These are phyloP conservation scores for Trichophyton equinum DNA, from an alignment of 2,329 filamentous ascomycete species.

Conservation along the genomic window DNA sequence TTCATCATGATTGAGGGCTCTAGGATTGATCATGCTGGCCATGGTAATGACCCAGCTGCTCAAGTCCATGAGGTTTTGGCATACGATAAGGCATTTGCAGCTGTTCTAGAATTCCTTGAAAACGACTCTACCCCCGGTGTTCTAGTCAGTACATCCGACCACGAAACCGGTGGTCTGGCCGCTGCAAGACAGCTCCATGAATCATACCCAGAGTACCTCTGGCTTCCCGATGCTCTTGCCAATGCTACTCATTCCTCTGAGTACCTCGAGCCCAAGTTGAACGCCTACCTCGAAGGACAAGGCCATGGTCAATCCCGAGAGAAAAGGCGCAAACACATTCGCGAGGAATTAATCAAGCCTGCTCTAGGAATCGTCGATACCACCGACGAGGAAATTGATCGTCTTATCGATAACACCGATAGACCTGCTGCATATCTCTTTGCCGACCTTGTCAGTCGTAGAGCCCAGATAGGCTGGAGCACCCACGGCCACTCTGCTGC, in stretches of 20 bases:
- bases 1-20: conserved; percentile 98
- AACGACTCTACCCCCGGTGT: conserved; percentile 59
- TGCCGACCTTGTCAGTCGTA: conserved; percentile 72
- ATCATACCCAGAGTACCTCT: conserved; percentile 56
- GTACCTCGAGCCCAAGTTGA: conserved; percentile 52
- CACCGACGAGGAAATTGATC: conserved; percentile 55
- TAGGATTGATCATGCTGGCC: conserved; percentile 88
- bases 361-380: conserved; percentile 69
- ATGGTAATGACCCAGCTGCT: conserved; percentile 69
- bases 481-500: conserved; percentile 89
- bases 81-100: conserved; percentile 75
- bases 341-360: conserved; percentile 51
- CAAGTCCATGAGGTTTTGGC: conserved; percentile 89
- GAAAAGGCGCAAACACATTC: conserved; percentile 50
- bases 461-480: conserved; percentile 84
- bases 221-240: conserved; percentile 71
- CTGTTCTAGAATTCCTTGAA: conserved; percentile 74
- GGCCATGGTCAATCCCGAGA: conserved; percentile 31
- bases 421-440: conserved; percentile 49
- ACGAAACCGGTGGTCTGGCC: conserved; percentile 85
- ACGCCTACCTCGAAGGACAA: conserved; percentile 41
- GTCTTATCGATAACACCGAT: conserved; percentile 46
- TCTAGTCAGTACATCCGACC: conserved; percentile 82
- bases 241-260: conserved; percentile 67
- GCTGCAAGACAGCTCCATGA: conserved; percentile 59